Percentiles rank a stretch among this genome's conserved stretches.
Conservation (phyloP, 805 yeast species). For the Ogataea wickerhamii region DNA sequence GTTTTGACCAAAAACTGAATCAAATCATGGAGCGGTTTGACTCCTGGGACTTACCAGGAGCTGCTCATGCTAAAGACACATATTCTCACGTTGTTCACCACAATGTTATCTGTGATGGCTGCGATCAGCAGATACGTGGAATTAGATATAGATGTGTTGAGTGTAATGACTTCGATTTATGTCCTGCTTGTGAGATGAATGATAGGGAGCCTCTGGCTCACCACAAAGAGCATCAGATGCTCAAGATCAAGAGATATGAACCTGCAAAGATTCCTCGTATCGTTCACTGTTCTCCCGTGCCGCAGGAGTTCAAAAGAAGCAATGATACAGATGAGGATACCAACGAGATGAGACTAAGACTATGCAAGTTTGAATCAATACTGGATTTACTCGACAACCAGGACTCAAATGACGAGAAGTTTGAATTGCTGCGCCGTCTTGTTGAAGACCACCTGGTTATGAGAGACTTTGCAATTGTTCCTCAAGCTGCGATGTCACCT, state of each 20-base stretch:
- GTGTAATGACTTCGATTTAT: slow-evolving; percentile 52
- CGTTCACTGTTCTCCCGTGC: no score
- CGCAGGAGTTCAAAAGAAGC: no score
- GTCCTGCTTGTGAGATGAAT: slow-evolving; percentile 39
- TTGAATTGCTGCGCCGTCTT: slow-evolving; percentile 10
- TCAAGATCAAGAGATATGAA: slow-evolving; percentile 23
- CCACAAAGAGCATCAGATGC: slow-evolving; percentile 24
- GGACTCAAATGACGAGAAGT: slow-evolving; percentile 8
- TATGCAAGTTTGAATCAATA: slow-evolving; percentile 13
- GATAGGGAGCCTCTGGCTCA: slow-evolving; percentile 18
- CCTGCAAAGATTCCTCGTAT: slow-evolving; percentile 7
- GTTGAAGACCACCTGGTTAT: slow-evolving; percentile 12
- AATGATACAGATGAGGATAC: no score
- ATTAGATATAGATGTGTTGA: slow-evolving; percentile 48
- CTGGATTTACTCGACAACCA: slow-evolving; percentile 8
- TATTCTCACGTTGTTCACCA: slow-evolving; percentile 12
- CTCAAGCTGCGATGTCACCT: neutral
- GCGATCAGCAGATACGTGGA: slow-evolving; percentile 34
- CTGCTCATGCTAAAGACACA: neutral
- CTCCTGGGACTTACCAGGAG: slow-evolving; percentile 10
- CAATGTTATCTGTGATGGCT: slow-evolving; percentile 31
- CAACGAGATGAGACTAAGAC: slow-evolving; percentile 8
- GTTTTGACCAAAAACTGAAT: slow-evolving; percentile 20
- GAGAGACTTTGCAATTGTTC: neutral
- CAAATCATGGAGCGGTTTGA: slow-evolving; percentile 18